Evolutionary conservation across 305 asterid genomes (phyloP), one percentile per base, ranked within the genome.

Genomic region (Fraxinus ornus): DNA sequence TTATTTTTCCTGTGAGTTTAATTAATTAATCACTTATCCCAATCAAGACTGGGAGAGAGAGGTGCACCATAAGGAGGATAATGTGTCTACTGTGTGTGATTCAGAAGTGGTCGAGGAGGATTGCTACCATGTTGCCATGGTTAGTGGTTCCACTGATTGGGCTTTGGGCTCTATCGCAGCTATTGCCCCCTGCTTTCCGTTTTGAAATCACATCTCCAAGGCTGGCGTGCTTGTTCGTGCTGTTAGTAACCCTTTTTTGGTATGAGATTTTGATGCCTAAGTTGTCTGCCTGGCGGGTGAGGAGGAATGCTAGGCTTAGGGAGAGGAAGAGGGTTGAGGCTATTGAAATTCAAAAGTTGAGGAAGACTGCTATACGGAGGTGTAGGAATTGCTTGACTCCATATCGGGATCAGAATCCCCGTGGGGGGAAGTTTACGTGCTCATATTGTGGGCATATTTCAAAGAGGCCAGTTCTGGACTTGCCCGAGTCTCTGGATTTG

Each of bases 41-140:
- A 85, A 78, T 81, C 30, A 76, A 76, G 83, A 80, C 87, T 37
- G 93, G 98, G 97, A 86, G 86, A 82, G 90, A 81, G 85, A 83
- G 88, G 89, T 35, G 91, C 79, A 86, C 89, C 88, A 73, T 86
- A 85, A 81, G 87, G 92, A 90, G 92, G 97, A 94, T 93, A 92
- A 96, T 96, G 99, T 96, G 99, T 91, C 94, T 96, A 96, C 93
- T 96, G 76, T 96, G 99, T 77, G 94, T 92, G 85, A 89, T 94
- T 92, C 99, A 96, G 90, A 96, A 91, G 97, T 94, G 98, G 97
- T 94, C 99, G 33, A 88, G 98, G 82, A 91, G 93, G 86, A 89
- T 93, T 85, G 98, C 98, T 87, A 94, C 99, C 91, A 95, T 95
- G 98, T 84, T 95, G 90, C 99, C 99, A 72, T 96, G 99, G 99